Base-by-base conservation (phyloP, 345 rosid genomes). In the Passiflora organensis region DNA sequence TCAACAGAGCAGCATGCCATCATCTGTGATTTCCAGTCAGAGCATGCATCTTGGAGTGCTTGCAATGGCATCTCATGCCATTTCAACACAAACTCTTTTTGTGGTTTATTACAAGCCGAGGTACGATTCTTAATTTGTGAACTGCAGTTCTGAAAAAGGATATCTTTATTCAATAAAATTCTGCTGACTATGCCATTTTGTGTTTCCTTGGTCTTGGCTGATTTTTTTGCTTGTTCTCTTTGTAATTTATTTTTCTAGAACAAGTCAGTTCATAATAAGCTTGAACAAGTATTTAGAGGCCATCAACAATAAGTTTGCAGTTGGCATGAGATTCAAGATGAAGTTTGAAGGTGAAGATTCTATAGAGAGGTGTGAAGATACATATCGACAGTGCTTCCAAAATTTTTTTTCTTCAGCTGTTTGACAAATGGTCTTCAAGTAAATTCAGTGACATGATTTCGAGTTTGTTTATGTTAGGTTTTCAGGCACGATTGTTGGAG, bases 1-100 rank as follows among this genome's bases (percentile, higher is more conserved):
- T 9, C 94, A 86, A 61, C 91, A 78, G 62, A 81, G 73, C 65
- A 73, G 69, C 71, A 84, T 82, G 94, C 89, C 96, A 13, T 73
- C 95, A 25, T 86, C 97, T 5, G 91, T 93, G 65, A 89, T 93
- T 65, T 93, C 99, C 34, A 81, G 96, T 56, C 96, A 84, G 66
- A 89, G 86, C 78, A 89, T 93, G 97, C 96, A 86, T 67, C 74
- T 93, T 0, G 99, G 96, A 32, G 99, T 93, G 66, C 89, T 93
- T 66, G 96, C 97, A 49, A 89, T 95, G 49, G 99, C 99, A 54
- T 80, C 77, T 59, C 99, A 93, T 75, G 96, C 97, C 20, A 77
- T 80, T 63, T 43, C 70, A 19, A 86, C 95, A 1, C 76, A 48
- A 55, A 78, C 86, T 21, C 76, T 83, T 68, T 93, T 93, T 67